A percentile compares a stretch with the other conserved stretches of the same genome.
phyloP scores from a whole-genome alignment of 345 rosid species.

The Brassica incana region DNA sequence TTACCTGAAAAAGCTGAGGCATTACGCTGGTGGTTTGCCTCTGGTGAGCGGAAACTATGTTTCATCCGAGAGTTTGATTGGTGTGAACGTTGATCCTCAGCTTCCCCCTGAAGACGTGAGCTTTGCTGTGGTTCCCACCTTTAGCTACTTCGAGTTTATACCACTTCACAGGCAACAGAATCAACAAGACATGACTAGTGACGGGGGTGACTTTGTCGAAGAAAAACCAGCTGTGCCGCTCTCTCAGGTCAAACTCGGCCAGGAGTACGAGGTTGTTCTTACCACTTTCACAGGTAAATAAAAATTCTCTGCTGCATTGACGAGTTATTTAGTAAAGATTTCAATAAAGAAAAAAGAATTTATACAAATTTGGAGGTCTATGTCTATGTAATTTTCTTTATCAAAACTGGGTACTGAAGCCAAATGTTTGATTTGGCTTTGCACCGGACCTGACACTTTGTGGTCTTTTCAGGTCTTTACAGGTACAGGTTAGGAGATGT shows the following conservation, averaged over 20 bases:
- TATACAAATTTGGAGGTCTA: too few relatives aligned
- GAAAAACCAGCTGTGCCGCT: constrained; percentile 68
- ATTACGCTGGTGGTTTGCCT: constrained; percentile 69
- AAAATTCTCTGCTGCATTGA: neutral
- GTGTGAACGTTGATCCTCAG: constrained; percentile 78
- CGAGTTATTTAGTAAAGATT: too few relatives aligned
- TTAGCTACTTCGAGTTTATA: constrained; percentile 88
- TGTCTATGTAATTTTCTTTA: too few relatives aligned
- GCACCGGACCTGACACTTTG: too few relatives aligned
- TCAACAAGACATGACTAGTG: constrained; percentile 34
- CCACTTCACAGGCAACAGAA: constrained; percentile 61
- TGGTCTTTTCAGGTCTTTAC: constrained; percentile 59
- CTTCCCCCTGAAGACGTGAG: constrained; percentile 70
- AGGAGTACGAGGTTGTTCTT: constrained; percentile 81
- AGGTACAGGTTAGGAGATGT: constrained; percentile 83
- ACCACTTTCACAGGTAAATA: constrained; percentile 90
- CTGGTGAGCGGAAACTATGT: constrained; percentile 88
- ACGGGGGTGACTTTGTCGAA: constrained; percentile 64
- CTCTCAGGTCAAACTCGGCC: constrained; percentile 71
- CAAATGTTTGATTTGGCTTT: too few relatives aligned
- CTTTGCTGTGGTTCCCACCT: constrained; percentile 83
- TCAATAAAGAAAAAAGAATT: too few relatives aligned
- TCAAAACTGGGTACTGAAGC: too few relatives aligned
- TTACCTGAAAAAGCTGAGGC: constrained; percentile 67
- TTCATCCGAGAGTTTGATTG: constrained; percentile 95